phyloP scores from a whole-genome alignment of 495 filamentous ascomycete genomes.

The Glonium stellatum region DNA sequence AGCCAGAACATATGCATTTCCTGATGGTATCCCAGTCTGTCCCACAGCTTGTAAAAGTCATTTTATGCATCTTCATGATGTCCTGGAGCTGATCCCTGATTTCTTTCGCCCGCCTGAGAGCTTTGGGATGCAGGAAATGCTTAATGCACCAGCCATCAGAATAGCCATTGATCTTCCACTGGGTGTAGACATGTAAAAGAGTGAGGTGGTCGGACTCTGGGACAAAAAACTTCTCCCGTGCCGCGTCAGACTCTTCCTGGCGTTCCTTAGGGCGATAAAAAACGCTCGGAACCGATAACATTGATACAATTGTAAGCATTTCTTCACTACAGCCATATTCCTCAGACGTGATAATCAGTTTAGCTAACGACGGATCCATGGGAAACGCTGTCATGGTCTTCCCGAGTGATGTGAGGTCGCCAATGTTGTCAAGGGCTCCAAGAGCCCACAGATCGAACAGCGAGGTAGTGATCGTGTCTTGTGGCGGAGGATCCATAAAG shows the following conservation, averaged over 20 bases:
- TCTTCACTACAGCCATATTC: slow-evolving; percentile 93
- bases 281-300: slow-evolving; percentile 93
- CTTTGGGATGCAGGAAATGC: slow-evolving; percentile 91
- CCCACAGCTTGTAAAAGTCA: slow-evolving; percentile 80
- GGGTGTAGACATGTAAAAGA: slow-evolving; percentile 88
- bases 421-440: slow-evolving; percentile 87
- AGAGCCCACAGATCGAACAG: slow-evolving; percentile 98
- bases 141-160: slow-evolving; percentile 86
- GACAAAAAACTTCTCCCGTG: slow-evolving; percentile 98
- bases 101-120: slow-evolving; percentile 82
- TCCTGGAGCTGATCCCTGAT: slow-evolving; percentile 88
- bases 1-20: slow-evolving; percentile 95
- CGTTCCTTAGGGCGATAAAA: slow-evolving; percentile 98
- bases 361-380: slow-evolving; percentile 91
- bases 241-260: slow-evolving; percentile 91
- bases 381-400: slow-evolving; percentile 94
- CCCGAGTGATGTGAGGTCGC: slow-evolving; percentile 81
- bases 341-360: slow-evolving; percentile 82
- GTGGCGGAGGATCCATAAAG: slow-evolving; percentile 98
- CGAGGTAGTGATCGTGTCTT: slow-evolving; percentile 95
- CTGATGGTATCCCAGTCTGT: slow-evolving; percentile 95
- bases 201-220: slow-evolving; percentile 96
- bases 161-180: slow-evolving; percentile 87
- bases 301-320: slow-evolving; percentile 95
- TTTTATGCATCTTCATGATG: slow-evolving; percentile 91